Evolutionary conservation across 2,329 filamentous ascomycete species (phyloP).

Genomic region (Septoria linicola): DNA sequence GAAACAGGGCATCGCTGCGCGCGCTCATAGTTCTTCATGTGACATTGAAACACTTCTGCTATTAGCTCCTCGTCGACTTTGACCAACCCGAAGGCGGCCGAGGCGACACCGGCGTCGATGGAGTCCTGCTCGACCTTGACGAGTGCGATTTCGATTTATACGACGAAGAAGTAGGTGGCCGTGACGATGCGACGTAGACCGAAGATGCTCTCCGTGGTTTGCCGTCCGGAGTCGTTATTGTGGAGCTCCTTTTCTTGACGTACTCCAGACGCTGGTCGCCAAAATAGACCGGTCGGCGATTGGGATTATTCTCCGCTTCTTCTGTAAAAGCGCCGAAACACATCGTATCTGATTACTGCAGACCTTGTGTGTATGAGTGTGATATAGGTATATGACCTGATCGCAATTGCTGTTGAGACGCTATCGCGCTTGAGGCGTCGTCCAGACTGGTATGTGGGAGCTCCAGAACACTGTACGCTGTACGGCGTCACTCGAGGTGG

Average conservation of each 20-base stretch:
- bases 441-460: no score
- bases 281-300: constrained; percentile 10
- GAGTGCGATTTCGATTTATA: constrained; percentile 7
- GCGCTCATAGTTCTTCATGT: no score
- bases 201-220: constrained; percentile 4
- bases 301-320: constrained; percentile 11
- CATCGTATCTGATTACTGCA: not conserved
- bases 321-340: constrained; percentile 14
- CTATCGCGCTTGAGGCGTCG: no score
- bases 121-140: constrained; percentile 3
- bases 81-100: not conserved
- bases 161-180: constrained; percentile 3
- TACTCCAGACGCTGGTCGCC: constrained; percentile 10
- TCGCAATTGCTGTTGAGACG: no score
- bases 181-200: constrained; percentile 3
- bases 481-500: no score
- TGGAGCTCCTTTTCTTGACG: constrained; percentile 7
- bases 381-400: no score
- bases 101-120: constrained; percentile 4
- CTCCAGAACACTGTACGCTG: no score
- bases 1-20: no score
- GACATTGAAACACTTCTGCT: no score
- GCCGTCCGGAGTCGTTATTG: not conserved
- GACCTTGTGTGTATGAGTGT: no score
- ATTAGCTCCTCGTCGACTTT: no score